Base-by-base conservation (phyloP, 306 rosid species). In the Trichosanthes cucumerina region DNA sequence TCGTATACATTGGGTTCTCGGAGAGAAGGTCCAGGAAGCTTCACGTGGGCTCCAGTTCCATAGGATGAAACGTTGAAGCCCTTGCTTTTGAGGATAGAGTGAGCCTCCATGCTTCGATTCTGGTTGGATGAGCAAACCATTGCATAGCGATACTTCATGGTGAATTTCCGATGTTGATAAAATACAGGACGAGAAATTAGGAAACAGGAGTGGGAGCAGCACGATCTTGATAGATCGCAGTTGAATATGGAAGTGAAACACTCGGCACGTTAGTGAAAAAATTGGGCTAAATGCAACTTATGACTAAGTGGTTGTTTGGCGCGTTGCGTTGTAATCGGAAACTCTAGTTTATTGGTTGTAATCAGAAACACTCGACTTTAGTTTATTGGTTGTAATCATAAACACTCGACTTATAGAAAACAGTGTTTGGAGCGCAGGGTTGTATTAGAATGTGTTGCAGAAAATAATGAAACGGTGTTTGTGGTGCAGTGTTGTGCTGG, bases 71-170 rank as follows among this genome's bases (percentile, higher is more conserved):
- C 99, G 9, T 95, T 96, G 82, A 89, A 95, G 62, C 97, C 97
- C 26, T 95, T 90, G 23, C 86, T 83, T 84, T 92, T 91, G 78
- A 95, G 88, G 47, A 95, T 79, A 60, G 87, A 89, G 88, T 92
- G 97, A 44, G 99, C 97, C 84, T 92, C 99, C 97, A 95, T 92
- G 91, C 99, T 95, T 79, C 97, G 87, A 82, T 95, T 92, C 86
- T 92, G 97, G 82, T 95, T 92, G 26, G 96, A 95, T 15, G 97
- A 95, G 83, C 99, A 92, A 44, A 95, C 99, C 97, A 91, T 87
- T 7, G 97, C 97, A 74, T 91, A 88, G 43, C 97, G 89, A 75
- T 73, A 85, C 80, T 86, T 89, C 96, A 88, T 91, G 33, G 28
- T 47, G 23, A 26, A 50, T 38, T 26, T 74, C 15, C 41, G 66